Evolutionary conservation across 768 basidiomycete genomes (phyloP), one percentile per base, ranked within the genome.

Genomic region (Lyophyllum semitale): DNA sequence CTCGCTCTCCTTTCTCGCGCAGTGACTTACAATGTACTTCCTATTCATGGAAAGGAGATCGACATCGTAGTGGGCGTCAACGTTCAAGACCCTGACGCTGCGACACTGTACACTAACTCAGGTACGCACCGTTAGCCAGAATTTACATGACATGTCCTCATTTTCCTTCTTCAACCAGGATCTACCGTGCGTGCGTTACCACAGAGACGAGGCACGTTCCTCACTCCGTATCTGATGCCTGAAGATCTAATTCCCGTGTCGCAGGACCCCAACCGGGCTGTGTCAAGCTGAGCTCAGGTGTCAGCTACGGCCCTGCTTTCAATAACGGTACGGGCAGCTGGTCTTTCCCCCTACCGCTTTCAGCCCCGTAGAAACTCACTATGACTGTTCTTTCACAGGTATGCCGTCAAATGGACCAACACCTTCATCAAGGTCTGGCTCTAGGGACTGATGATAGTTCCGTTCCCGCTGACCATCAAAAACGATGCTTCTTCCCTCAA

Each of bases 371-470:
- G 29, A 35, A 13, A 15, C 15, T 23, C 6, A 30, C 42, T 37
- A 13, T 17, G 45, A 45, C 48, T 22, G 40, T 32, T 23, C 12
- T 43, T 25, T 27, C 27, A 32, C 51, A 86, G 82, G 80, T 87
- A 81, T 63, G 88, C 84, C 0, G 73, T 87, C 48, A 86, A 88
- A 65, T 79, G 87, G 35, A 82, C 83, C 0, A 61, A 68, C 18
- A 61, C 60, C 15, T 80, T 74, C 63, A 84, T 91, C 59, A 84
- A 83, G 49, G 74, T 90, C 29, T 91, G 85, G 82, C 89, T 88
- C 73, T 93, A 88, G 88, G 67, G 81, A 0, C 76, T 88, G 25
- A 77, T 59, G 77, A 68, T 44, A 68, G 63, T 2, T 65, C 60
- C 27, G 77, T 83, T 25, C 86, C 85, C 2, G 48, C 63, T 8